Conservation (phyloP, 371 early-diverging fungal species). For the Rhizopus arrhizus region DNA sequence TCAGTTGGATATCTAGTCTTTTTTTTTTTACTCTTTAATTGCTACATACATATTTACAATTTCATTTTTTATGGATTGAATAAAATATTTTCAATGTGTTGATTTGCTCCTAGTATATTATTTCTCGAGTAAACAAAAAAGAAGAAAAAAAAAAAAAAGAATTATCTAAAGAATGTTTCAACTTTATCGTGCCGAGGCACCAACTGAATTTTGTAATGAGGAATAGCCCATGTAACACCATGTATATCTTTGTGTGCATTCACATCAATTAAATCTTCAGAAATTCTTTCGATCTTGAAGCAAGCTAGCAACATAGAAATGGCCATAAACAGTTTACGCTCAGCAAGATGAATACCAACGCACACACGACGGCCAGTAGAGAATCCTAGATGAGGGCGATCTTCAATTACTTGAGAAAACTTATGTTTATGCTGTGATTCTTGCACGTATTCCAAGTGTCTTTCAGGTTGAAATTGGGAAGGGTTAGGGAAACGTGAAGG, state of each 20-base stretch:
- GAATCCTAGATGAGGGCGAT: constrained; percentile 49
- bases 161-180: constrained; percentile 8
- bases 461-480: constrained; percentile 40
- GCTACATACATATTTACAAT: neutral
- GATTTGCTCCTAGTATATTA: too few relatives aligned
- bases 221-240: constrained; percentile 32
- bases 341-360: constrained; percentile 56
- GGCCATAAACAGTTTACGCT: constrained; percentile 48
- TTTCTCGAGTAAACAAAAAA: too few relatives aligned
- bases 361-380: constrained; percentile 55
- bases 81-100: too few relatives aligned
- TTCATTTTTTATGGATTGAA: neutral
- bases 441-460: constrained; percentile 40
- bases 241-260: constrained; percentile 28
- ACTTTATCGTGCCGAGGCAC: constrained; percentile 35
- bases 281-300: constrained; percentile 36
- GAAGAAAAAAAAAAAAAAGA: too few relatives aligned
- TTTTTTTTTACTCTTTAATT: neutral
- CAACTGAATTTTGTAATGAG: constrained; percentile 31
- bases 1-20: neutral
- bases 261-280: constrained; percentile 23
- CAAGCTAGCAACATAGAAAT: constrained; percentile 36
- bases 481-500: constrained; percentile 36
- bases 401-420: constrained; percentile 32
- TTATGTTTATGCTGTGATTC: neutral